Evolutionary conservation across 495 filamentous ascomycete genomes (phyloP), one percentile per base, ranked within the genome.

Genomic region (Penicillium subrubescens): DNA sequence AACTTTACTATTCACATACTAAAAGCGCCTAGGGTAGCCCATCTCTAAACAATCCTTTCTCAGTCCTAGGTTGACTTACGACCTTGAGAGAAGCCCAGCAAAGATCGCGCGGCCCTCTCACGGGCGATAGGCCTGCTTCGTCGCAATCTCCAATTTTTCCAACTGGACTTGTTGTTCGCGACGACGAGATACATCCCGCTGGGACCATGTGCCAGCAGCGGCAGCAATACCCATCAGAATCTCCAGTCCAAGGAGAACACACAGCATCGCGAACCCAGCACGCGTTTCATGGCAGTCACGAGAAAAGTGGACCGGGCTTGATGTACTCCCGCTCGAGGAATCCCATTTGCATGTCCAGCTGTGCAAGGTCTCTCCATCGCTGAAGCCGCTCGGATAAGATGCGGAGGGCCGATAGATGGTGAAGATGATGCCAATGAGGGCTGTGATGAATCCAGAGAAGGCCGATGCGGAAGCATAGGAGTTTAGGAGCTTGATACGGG

Each of bases 291-390:
- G 57, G 56, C 83, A 85, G 53, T 84, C 80, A 2, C 81, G 73
- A 10, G 67, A 60, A 59, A 85, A 85, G n/a, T 76, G 64, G 2
- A 64, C 57, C 0, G 83, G 81, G 0, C 74, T 63, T 8, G 62
- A 59, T 5, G 61, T 59, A 21, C 34, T 51, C 11, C 59, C 60
- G 11, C 59, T 67, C 3, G 56, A 55, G 1, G 44, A 50, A 34
- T 78, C 75, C 79, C 81, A 84, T 65, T 83, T 84, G 71, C 83
- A 85, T 6, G 82, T 83, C 83, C 83, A 85, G 55, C 77, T 81
- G 29, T 80, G 73, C 17, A 85, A 71, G 11, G 81, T 84, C 59
- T 84, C 82, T 21, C 75, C 73, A 1, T 67, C 44, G 61, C 65
- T 74, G 61, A 80, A 81, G 29, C 73, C 75, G 21, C 52, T 73